Evolutionary conservation across 1,284 basidiomycete genomes (phyloP), one percentile per base, ranked within the genome.

Genomic region (Ustilago lituana): DNA sequence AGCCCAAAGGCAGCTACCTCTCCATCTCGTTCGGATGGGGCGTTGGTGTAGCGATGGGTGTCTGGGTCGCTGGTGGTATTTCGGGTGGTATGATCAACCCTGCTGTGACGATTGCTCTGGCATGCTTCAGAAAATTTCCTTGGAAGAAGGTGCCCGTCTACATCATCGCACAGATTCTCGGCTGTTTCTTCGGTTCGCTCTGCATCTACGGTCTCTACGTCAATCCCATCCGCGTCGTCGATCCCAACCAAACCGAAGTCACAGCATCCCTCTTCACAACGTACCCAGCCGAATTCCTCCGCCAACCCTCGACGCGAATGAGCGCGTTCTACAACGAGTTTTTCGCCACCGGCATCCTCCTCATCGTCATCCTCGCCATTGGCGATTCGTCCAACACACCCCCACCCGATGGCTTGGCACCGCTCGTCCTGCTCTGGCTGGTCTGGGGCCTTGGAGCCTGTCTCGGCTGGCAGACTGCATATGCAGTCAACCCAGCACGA

Each of bases 111-210:
- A 78, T 92, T 35, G 85, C 88, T 5, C 76, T 91, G 39, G 90
- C 90, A 0, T 84, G 87, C 9, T 87, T 88, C 77, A 87, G 91
- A 57, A 85, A 85, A 52, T 92, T 93, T 81, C 90, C 92, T 2
- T 90, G 89, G 88, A 87, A 86, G 66, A 93, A 92, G 80, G 90
- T 92, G 0, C 90, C 90, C 0, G 84, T 79, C 75, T 93, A 89
- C 80, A 87, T 91, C 47, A 76, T 87, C 40, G 87, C 89, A 0
- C 91, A 93, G 82, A 66, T 90, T 15, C 80, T 92, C 24, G 92
- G 91, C 29, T 91, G 85, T 6, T 77, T 91, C 20, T 84, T 87
- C 50, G 91, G 90, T 22, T 87, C 88, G 23, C 87, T 87, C 1
- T 79, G 91, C 36, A 84, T 90, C 27, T 93, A 92, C 75, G 89